Evolutionary conservation across 495 filamentous ascomycete genomes (phyloP), one percentile per base, ranked within the genome.

Genomic region (Penicillium maclennaniae): DNA sequence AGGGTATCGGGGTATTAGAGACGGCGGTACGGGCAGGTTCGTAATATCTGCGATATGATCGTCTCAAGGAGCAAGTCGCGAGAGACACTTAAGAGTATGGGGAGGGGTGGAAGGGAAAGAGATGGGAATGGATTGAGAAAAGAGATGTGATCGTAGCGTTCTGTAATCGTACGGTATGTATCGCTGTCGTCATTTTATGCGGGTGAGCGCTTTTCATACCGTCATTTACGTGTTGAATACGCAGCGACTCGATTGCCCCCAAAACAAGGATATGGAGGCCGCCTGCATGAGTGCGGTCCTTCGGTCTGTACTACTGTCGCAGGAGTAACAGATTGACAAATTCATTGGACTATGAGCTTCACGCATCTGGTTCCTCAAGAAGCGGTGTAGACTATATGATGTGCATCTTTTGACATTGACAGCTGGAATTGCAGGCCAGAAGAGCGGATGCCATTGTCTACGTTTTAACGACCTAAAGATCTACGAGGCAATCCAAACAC

Each of bases 61-160:
- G 2, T 19, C 21, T 26, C 49, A 41, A 39, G 7, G 21, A 39
- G 37, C n/a, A 43, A 14, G 41, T 39, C 14, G 42, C 23, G 48
- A 60, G 47, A 61, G 40, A 63, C 53, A 53, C 56, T 56, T 49
- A 60, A 47, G 52, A 41, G 44, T 25, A 46, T 50, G 36, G 54
- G 47, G 52, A 52, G 47, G 45, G 52, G 55, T 45, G 39, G 31
- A 46, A 23, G 42, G 28, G 34, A 42, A 48, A 42, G 36, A 37
- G 41, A 51, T 7, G 49, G 53, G 42, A 53, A 55, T 48, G 53
- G 53, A 54, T 55, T 45, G 36, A 59, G 53, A 56, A 59, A 51
- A 51, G 41, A 50, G 51, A n/a, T n/a, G 23, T 34, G 44, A 45
- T 43, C 27, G n/a, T 7, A 31, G 16, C 8, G 60, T 63, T 56